phyloP scores from a whole-genome alignment of 2,329 filamentous ascomycete species.

The Claviceps africana region DNA sequence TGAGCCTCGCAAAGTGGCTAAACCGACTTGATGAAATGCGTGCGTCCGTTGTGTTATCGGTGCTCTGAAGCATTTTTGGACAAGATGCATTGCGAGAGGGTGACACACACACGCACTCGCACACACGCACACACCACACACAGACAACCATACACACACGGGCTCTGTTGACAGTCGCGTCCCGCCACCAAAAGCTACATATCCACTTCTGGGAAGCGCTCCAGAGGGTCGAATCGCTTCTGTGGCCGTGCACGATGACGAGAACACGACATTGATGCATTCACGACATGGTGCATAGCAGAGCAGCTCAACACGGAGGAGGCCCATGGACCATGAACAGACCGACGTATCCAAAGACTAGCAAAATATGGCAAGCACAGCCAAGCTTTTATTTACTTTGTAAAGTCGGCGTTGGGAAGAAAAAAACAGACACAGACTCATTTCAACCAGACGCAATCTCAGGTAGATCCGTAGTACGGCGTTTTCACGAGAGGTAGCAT shows the following conservation, averaged over 20 bases:
- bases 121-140: background rate
- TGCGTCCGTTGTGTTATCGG: background rate
- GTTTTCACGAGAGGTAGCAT: background rate
- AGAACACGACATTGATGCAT: background rate
- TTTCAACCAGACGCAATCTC: background rate
- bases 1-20: constrained; percentile 84
- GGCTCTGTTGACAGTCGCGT: background rate
- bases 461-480: background rate
- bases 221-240: background rate
- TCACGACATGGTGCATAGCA: background rate
- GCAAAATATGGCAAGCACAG: background rate
- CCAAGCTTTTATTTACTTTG: background rate
- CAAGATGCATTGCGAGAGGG: background rate
- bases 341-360: background rate
- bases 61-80: background rate
- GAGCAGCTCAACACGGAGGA: background rate
- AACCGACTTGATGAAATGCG: constrained; percentile 53
- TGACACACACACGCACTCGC: background rate
- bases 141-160: background rate
- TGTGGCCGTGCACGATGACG: background rate
- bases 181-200: background rate
- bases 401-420: background rate
- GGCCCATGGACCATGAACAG: background rate
- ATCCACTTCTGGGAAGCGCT: background rate
- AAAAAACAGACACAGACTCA: too few species aligned